phyloP scores from a whole-genome alignment of 306 rosid genomes.

The Lablab purpureus region DNA sequence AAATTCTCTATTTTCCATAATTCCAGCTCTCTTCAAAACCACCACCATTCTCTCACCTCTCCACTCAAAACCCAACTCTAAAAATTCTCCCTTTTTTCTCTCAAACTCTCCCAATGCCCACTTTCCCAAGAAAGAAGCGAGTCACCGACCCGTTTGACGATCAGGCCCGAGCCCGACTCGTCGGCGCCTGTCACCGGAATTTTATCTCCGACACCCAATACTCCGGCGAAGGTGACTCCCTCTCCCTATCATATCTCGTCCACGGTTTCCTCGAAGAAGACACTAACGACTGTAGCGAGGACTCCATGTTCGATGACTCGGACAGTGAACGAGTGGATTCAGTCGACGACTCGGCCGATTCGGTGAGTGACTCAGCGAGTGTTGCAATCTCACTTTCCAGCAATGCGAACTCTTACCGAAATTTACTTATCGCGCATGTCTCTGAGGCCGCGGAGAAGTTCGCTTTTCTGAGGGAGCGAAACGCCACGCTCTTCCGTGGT shows the following conservation, averaged over 20 bases:
- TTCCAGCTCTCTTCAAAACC: conserved; percentile 1
- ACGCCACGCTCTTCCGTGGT: conserved; percentile 31
- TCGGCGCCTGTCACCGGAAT: conserved; percentile 37
- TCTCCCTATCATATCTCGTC: conserved; percentile 67
- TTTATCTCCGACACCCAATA: conserved; percentile 44
- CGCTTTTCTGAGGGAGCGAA: conserved; percentile 29
- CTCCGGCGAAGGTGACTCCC: conserved; percentile 51
- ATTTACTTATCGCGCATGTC: conserved; percentile 51
- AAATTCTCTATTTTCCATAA: conserved; percentile 25
- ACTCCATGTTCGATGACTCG: conserved; percentile 18
- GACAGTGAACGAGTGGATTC: conserved; percentile 57
- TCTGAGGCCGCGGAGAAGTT: conserved; percentile 48
- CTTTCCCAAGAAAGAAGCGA: conserved; percentile 47
- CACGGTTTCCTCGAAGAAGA: conserved; percentile 56
- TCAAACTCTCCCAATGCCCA: conserved; percentile 42
- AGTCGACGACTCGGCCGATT: not conserved
- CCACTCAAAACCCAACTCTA: not conserved
- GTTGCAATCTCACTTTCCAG: not conserved
- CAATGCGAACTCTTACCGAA: conserved; percentile 52
- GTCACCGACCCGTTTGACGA: conserved; percentile 63
- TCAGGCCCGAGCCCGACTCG: conserved; percentile 58
- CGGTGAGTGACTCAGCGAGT: not conserved
- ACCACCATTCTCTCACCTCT: not conserved
- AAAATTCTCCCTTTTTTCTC: not conserved
- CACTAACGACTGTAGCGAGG: not conserved